These are phyloP conservation scores for Aspergillus hiratsukae DNA, from an alignment of 2,329 filamentous ascomycete genomes.

Conservation along the genomic window DNA sequence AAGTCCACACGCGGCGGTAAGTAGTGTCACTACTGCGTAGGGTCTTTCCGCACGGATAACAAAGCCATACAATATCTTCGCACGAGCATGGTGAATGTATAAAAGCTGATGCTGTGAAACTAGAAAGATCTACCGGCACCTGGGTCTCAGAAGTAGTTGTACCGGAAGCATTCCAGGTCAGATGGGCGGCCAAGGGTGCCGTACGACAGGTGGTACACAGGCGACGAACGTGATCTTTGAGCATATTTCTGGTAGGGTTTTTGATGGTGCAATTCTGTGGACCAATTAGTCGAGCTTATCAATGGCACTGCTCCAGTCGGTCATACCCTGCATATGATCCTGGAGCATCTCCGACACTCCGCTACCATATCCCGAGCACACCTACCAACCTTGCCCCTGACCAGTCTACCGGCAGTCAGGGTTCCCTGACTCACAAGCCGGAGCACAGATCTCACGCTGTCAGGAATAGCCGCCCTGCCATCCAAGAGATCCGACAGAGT, in stretches of 20 bases:
- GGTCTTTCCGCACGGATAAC: slow-evolving; percentile 72
- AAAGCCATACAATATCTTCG: slow-evolving; percentile 67
- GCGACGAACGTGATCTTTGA: slow-evolving; percentile 73
- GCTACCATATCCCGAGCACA: slow-evolving; percentile 87
- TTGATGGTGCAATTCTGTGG: slow-evolving; percentile 84
- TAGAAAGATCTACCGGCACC: slow-evolving; percentile 26
- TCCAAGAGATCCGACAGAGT: slow-evolving; percentile 38
- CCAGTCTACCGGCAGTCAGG: slow-evolving; percentile 39
- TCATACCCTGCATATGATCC: slow-evolving; percentile 75
- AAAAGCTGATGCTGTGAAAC: slow-evolving; percentile 47
- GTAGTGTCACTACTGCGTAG: slow-evolving; percentile 56
- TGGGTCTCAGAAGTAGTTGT: slow-evolving; percentile 27
- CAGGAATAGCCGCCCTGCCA: slow-evolving; percentile 33
- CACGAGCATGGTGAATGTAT: slow-evolving; percentile 57
- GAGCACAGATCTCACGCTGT: slow-evolving; percentile 29
- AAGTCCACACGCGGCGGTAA: slow-evolving; percentile 72
- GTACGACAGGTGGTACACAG: slow-evolving; percentile 72
- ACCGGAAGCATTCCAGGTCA: slow-evolving; percentile 22
- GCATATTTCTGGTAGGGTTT: slow-evolving; percentile 61
- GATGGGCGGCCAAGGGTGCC: slow-evolving; percentile 54
- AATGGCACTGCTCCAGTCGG: background rate
- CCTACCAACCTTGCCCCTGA: slow-evolving; percentile 64
- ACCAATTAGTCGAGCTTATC: slow-evolving; percentile 1
- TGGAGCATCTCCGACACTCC: slow-evolving; percentile 73
- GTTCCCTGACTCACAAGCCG: slow-evolving; percentile 25